These are phyloP conservation scores for Haematococcus lacustris DNA, from an alignment of 139 green algal genomes.

Conservation along the genomic window DNA sequence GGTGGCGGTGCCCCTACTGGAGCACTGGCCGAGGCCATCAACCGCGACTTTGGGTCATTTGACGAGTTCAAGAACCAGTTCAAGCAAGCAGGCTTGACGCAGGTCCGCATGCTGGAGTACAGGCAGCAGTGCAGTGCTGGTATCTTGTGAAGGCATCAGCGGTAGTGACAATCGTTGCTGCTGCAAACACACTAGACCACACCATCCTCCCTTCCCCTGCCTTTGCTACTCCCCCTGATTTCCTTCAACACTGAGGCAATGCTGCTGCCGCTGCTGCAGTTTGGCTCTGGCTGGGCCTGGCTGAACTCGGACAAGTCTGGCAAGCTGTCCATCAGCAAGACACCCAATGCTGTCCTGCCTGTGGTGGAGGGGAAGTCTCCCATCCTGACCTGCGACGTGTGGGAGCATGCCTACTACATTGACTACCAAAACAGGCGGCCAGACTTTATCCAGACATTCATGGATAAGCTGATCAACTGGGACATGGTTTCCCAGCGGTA, in stretches of 20 bases:
- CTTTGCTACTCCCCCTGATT: too few relatives aligned
- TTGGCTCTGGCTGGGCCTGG: conserved; percentile 94
- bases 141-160: too few relatives aligned
- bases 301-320: conserved; percentile 63
- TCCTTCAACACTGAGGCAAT: too few relatives aligned
- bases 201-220: too few relatives aligned
- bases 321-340: conserved; percentile 87
- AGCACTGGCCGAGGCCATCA: conserved; percentile 72
- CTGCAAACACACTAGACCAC: too few relatives aligned
- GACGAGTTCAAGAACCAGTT: conserved; percentile 87
- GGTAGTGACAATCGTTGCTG: too few relatives aligned
- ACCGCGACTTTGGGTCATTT: conserved; percentile 78
- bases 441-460: conserved; percentile 75
- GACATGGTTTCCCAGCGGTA: conserved; percentile 57
- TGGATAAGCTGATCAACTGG: conserved; percentile 85
- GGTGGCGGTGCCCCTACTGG: conserved; percentile 69
- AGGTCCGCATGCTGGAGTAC: conserved; percentile 12
- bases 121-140: too few relatives aligned
- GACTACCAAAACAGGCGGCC: conserved; percentile 38
- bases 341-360: conserved; percentile 86
- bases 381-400: conserved; percentile 91
- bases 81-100: conserved; percentile 56
- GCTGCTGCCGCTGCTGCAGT: too few relatives aligned
- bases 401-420: conserved; percentile 73
- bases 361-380: conserved; percentile 64